Base-by-base conservation (phyloP, 345 rosid genomes). In the Pugionium dolabratum region DNA sequence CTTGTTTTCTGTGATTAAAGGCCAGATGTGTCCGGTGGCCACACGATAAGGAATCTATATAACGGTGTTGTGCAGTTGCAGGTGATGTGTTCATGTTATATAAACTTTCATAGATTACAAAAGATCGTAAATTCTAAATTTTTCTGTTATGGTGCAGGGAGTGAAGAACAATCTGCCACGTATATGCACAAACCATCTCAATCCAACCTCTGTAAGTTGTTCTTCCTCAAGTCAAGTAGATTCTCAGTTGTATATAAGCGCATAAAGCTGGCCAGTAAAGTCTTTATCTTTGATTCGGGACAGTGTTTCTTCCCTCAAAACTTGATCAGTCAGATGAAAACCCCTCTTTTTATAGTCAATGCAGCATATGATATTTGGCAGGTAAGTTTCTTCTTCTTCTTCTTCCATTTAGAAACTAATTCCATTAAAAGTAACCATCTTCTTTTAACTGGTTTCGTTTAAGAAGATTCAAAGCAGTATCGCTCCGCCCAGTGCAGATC, bases 221-320 rank as follows among this genome's bases (percentile, higher is more conserved):
- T 59, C 63, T 0, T 45, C 4, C 7, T 44, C 37, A 9, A 34
- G 40, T 57, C 2, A 0, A 48, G 35, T 53, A 10, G 9, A 18
- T 45, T 44, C 8, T 59, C 27, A 34, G 39, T 27, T 59, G 44
- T 30, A 31, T 33, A 32, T 2, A 25, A 27, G 18, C 28, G 26
- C 44, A 37, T 18, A 36, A 53, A 39, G 5, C 77, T 67, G 59
- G 48, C 54, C 0, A 1, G 27, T 39, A 39, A 46, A 40, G 31
- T 6, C 28, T 47, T 48, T 18, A 35, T 55, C 27, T 45, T 63
- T 32, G 51, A 5, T 32, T 62, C 4, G 39, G 41, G 63, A 9
- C 81, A 89, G 99, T 95, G 99, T 73, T 94, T 94, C 85, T 94
- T 94, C 83, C 97, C 99, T 34, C 97, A 95, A 72, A 82, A 90